These are phyloP conservation scores for Vigna trinervia DNA, from an alignment of 306 rosid genomes.

Conservation along the genomic window DNA sequence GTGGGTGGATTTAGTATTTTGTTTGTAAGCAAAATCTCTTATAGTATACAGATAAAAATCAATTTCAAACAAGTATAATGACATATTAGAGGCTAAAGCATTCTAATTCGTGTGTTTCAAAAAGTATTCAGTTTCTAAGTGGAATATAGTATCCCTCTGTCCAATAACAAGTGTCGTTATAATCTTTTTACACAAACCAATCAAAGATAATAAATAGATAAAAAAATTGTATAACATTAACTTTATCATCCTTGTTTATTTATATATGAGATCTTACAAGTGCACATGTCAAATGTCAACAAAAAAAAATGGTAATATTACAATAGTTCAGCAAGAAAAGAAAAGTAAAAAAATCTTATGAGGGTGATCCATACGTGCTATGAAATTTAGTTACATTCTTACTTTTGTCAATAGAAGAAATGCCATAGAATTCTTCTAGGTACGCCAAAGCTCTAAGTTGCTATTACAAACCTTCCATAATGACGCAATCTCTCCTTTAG, in stretches of 20 bases:
- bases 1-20: constrained; percentile 15
- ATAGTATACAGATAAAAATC: constrained; percentile 1
- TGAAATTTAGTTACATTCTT: constrained; percentile 42
- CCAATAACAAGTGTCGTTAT: too few species aligned
- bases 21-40: constrained; percentile 9
- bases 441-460: constrained; percentile 81
- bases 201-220: not conserved
- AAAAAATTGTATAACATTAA: too few species aligned
- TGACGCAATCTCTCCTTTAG: constrained; percentile 78
- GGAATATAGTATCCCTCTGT: not conserved
- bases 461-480: constrained; percentile 81
- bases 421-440: constrained; percentile 69
- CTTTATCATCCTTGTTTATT: not conserved
- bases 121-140: not conserved
- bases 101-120: not conserved
- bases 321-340: not conserved
- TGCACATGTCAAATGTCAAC: not conserved
- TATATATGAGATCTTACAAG: not conserved
- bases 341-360: constrained; percentile 1
- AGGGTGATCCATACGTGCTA: constrained; percentile 32
- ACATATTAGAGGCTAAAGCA: constrained; percentile 12
- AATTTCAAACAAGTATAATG: constrained; percentile 5
- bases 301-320: not conserved
- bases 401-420: constrained; percentile 45
- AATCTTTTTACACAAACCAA: not conserved